Conservation (phyloP, 2,329 filamentous ascomycete species). For the Trichophaea hybrida region DNA sequence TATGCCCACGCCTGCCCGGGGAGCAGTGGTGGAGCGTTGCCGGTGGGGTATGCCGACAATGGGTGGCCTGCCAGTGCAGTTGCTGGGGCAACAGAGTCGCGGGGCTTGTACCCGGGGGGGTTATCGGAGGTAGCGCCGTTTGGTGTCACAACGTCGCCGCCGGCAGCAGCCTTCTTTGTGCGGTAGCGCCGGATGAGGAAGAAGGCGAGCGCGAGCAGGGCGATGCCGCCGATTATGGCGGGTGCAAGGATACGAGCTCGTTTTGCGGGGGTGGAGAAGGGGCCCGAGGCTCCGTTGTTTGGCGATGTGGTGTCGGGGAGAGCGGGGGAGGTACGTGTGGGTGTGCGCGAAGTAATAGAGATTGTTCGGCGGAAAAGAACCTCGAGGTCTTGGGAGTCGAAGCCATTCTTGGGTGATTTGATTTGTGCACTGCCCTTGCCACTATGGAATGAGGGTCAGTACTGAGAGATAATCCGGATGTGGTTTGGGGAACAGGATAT, state of each 20-base stretch:
- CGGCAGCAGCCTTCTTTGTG: background rate
- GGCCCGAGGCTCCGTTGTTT: slow-evolving; percentile 23
- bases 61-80: no score
- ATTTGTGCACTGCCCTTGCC: slow-evolving; percentile 41
- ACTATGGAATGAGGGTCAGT: slow-evolving; percentile 23
- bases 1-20: no score
- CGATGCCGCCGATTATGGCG: background rate
- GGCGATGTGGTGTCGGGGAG: slow-evolving; percentile 19
- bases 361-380: slow-evolving; percentile 42
- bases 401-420: slow-evolving; percentile 38
- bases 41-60: no score
- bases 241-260: background rate
- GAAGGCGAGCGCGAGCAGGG: background rate
- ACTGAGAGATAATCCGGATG: background rate
- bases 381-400: slow-evolving; percentile 38
- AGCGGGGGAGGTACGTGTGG: slow-evolving; percentile 36
- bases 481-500: background rate
- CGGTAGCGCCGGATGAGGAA: background rate
- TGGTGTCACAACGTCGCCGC: background rate
- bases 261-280: background rate
- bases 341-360: slow-evolving; percentile 35
- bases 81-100: background rate
- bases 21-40: no score
- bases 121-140: background rate
- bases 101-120: background rate